Evolutionary conservation across 345 rosid genomes (phyloP), one percentile per base, ranked within the genome.

Genomic region (Boechera divaricarpa): DNA sequence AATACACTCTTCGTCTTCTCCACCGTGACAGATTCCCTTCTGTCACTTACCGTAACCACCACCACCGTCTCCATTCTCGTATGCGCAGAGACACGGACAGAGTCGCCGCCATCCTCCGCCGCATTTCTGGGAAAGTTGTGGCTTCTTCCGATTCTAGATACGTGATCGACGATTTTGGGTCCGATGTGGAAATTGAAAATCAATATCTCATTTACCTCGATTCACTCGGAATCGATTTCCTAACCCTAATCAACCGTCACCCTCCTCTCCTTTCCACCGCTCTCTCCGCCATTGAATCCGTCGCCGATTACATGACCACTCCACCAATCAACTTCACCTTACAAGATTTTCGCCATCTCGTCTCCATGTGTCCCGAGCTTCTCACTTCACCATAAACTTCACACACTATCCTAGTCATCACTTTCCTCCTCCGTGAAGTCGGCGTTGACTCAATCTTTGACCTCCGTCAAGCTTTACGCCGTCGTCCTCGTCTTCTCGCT

Each of bases 371-470:
- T 63, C 98, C 93, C 0, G 87, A 86, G 81, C 68, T 90, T 59
- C 85, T 93, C 69, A 48, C 87, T 73, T 55, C 80, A 47, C 76
- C 70, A 3, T 72, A 85, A 39, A 36, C 82, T 77, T 47, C 86
- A 49, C 61, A 80, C 57, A 70, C 91, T 28, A 67, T 81, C 80
- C 90, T 92, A 1, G 76, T 86, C 83, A 86, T 90, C 86, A 85
- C 98, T 41, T 94, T 94, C 91, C 98, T 94, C 81, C 93, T 90
- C 78, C 89, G 96, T 1, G 98, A 94, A 80, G 96, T 83, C 29
- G 71, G 80, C 12, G 93, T 94, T 31, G 74, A 81, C 55, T 79
- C 81, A 66, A 7, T 69, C 42, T 84, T 82, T 55, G 85, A 85
- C 63, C 64, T 94, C 53, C 87, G 82, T 31, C 79, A 80, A 26